A percentile compares a stretch with the other conserved stretches of the same genome.
Conservation (phyloP, 441 rosid genomes). For the Hypseocharis bilobata region DNA sequence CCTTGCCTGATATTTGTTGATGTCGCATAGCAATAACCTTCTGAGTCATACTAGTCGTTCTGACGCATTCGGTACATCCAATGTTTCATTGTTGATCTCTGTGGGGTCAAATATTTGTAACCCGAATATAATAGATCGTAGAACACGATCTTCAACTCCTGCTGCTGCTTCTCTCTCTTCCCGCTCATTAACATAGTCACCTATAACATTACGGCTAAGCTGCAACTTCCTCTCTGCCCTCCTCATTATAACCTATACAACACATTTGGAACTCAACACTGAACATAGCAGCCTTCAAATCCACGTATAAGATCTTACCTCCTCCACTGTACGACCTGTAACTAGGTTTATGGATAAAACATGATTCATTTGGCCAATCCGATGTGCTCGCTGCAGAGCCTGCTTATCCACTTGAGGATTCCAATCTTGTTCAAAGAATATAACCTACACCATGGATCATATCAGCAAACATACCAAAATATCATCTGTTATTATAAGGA, state of each 20-base stretch:
- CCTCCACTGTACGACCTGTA: slow-evolving; percentile 55
- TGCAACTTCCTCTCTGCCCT: slow-evolving; percentile 75
- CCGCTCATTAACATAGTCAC: slow-evolving; percentile 36
- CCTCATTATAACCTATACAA: slow-evolving; percentile 59
- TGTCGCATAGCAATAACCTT: slow-evolving; percentile 56
- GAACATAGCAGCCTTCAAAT: slow-evolving; percentile 5
- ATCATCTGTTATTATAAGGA: neutral
- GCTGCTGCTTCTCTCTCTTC: slow-evolving; percentile 47
- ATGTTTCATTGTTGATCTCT: slow-evolving; percentile 35
- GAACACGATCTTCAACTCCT: slow-evolving; percentile 41
- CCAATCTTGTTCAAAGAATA: slow-evolving; percentile 94
- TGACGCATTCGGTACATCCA: slow-evolving; percentile 36
- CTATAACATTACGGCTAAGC: slow-evolving; percentile 67
- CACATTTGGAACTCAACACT: slow-evolving; percentile 6
- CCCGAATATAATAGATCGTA: slow-evolving; percentile 63
- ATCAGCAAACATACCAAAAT: slow-evolving; percentile 1
- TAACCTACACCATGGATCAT: slow-evolving; percentile 42
- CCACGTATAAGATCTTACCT: slow-evolving; percentile 35
- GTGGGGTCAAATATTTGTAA: slow-evolving; percentile 58
- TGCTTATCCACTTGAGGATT: slow-evolving; percentile 89
- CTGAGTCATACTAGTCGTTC: slow-evolving; percentile 48
- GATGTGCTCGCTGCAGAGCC: slow-evolving; percentile 79
- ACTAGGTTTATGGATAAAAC: slow-evolving; percentile 77
- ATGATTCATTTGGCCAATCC: slow-evolving; percentile 81
- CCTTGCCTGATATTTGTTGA: slow-evolving; percentile 30